These are phyloP conservation scores for Ascoidea asiatica DNA, from an alignment of 805 yeast genomes.

Conservation along the genomic window DNA sequence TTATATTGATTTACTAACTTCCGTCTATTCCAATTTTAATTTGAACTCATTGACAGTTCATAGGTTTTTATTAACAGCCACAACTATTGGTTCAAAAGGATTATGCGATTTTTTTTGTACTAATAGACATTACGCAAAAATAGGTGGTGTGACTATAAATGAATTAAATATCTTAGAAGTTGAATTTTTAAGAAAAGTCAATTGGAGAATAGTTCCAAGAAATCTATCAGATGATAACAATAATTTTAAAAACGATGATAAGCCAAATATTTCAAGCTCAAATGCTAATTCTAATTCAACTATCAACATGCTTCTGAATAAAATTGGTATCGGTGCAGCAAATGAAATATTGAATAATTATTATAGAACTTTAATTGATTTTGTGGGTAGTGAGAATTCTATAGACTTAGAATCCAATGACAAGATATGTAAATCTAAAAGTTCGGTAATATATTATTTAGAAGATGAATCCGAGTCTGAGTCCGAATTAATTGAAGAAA, in stretches of 20 bases:
- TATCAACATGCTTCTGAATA: too few relatives aligned
- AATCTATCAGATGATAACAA: constrained; percentile 14
- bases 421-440: background rate
- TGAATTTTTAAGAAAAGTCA: constrained; percentile 71
- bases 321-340: constrained; percentile 17
- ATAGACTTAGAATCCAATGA: constrained; percentile 4
- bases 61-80: constrained; percentile 78
- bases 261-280: background rate
- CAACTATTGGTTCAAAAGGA: constrained; percentile 83
- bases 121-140: constrained; percentile 86
- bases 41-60: constrained; percentile 89
- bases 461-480: background rate
- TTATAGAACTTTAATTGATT: constrained; percentile 32
- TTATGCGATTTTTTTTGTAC: constrained; percentile 91
- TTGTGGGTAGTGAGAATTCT: constrained; percentile 26
- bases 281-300: background rate
- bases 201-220: constrained; percentile 62
- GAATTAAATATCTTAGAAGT: constrained; percentile 81
- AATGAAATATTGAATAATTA: constrained; percentile 32
- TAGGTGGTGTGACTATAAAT: constrained; percentile 79
- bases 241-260: constrained; percentile 9
- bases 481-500: background rate
- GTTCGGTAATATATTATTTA: background rate
- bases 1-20: constrained; percentile 75
- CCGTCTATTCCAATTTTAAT: constrained; percentile 67